Evolutionary conservation across 768 basidiomycete genomes (phyloP), one percentile per base, ranked within the genome.

Genomic region (Calvatia gigantea): DNA sequence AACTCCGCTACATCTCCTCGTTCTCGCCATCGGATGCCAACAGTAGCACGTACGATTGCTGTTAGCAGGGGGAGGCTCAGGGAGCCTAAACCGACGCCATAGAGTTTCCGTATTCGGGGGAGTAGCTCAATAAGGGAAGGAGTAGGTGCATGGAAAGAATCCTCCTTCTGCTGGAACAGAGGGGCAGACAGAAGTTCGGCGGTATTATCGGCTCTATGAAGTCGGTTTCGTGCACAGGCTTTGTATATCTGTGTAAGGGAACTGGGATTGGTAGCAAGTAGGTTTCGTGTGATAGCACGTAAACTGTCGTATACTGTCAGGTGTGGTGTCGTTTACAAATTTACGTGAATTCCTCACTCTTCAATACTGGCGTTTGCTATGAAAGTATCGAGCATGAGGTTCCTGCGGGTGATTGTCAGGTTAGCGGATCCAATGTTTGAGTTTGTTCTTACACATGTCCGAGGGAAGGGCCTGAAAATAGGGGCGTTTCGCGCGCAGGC

Each of bases 61-160:
- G 81, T 69, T 43, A 93, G 76, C 5, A 86, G 65, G 9, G 63
- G 64, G 17, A 93, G 73, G 59, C 84, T 84, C 0, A 80, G 69
- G 61, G 90, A 84, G 2, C 89, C 91, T 73, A 92, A 74, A 1
- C 89, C 90, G 15, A 85, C 86, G 0, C 90, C 91, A 58, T 88
- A 91, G 7, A 91, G 70, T 3, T 85, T 77, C 47, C 90, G 79
- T 3, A 83, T 83, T 25, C 82, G 81, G 2, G 76, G 68, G n/a
- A 92, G 70, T 19, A 74, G 68, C 6, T 81, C 76, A 31, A 73
- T 67, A 2, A 91, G 73, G 50, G 80, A 77, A 29, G 76, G 65
- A 3, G 85, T 80, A 21, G 88, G 84, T 19, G 64, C 58, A 23
- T 71, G 72, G 37, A 71, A 62, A 25, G 70, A 68, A 28, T 74